These are phyloP conservation scores for Leccinum barrowsii DNA, from an alignment of 768 basidiomycete genomes.

Conservation along the genomic window DNA sequence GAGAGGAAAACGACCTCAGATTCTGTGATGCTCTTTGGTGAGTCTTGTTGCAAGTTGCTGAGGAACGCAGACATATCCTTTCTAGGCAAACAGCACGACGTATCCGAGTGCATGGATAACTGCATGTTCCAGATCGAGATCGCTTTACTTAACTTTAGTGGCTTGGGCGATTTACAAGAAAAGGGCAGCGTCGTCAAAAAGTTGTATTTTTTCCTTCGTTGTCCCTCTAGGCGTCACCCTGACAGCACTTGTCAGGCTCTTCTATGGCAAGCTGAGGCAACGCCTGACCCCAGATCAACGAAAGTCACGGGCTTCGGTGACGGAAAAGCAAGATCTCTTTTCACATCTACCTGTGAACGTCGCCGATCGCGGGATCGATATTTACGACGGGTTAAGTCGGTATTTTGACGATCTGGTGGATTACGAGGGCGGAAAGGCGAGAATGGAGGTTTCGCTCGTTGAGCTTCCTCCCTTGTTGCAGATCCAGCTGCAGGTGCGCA, in stretches of 20 bases:
- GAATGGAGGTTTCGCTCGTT: constrained; percentile 83
- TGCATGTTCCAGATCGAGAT: constrained; percentile 99
- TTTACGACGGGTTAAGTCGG: constrained; percentile 89
- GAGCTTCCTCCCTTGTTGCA: constrained; percentile 89
- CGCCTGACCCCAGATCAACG: constrained; percentile 40
- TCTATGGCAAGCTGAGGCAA: constrained; percentile 86
- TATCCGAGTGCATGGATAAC: constrained; percentile 98
- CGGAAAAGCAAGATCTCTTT: constrained; percentile 89
- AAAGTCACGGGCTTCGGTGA: constrained; percentile 52
- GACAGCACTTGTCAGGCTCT: constrained; percentile 47
- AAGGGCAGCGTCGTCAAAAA: constrained; percentile 83
- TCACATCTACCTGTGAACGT: constrained; percentile 94
- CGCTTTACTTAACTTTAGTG: constrained; percentile 73
- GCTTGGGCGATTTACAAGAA: constrained; percentile 36
- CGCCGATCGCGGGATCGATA: constrained; percentile 80
- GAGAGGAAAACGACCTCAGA: constrained; percentile 57
- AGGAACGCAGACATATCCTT: constrained; percentile 3
- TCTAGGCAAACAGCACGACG: constrained; percentile 92
- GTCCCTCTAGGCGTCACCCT: background rate
- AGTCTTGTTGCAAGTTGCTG: constrained; percentile 17
- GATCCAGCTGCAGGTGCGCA: constrained; percentile 86
- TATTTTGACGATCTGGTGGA: constrained; percentile 91
- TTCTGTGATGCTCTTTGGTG: constrained; percentile 90
- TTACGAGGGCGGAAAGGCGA: constrained; percentile 79
- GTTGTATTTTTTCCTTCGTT: constrained; percentile 35